Base-by-base conservation (phyloP, 2,329 filamentous ascomycete genomes). In the Bipolaris bicolor region DNA sequence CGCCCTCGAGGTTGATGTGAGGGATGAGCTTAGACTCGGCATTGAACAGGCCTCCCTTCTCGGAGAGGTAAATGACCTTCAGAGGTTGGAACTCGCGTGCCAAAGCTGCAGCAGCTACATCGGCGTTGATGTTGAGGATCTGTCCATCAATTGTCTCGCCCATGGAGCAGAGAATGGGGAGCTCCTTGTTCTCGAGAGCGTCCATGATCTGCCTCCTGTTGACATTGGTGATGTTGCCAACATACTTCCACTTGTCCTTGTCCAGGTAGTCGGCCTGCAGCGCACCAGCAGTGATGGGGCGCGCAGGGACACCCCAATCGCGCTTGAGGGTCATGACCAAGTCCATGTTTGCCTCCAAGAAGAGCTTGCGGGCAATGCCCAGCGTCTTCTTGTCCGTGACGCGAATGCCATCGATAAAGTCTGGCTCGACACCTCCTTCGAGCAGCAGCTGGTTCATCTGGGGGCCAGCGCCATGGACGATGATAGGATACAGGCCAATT, bases 31-130 rank as follows among this genome's bases (percentile, higher is more conserved):
- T 89, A n/a, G 89, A 91, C 63, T 96, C 91, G 58, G 92, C 93
- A 74, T 98, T 92, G 79, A 97, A 96, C 33, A 99, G 81, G 7
- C 94, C 95, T 48, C 95, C 95, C 84, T 98, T 98, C 81, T 99
- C 95, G 5, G 92, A 96, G n/a, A 98, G 84, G 76, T 97, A 99
- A 58, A 99, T 93, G 60, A 98, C 94, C 86, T 99, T 99, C 70
- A 98, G 82, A 24, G 95, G 95, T 78, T 98, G 89, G 52, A 99
- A 82, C 55, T 90, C 87, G 58, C 91, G 88, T 22, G 95, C 94
- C 60, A 99, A 83, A 80, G 97, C 94, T 64, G 93, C 93, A 29
- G 95, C 95, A 34, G 94, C 94, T 60, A 97, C 94, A 77, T 99
- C 95, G 34, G 95, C 95, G 72, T 99, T 99, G 76, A 99, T 95